phyloP scores from a whole-genome alignment of 2,329 filamentous ascomycete species.

The Elsinoe perseae region DNA sequence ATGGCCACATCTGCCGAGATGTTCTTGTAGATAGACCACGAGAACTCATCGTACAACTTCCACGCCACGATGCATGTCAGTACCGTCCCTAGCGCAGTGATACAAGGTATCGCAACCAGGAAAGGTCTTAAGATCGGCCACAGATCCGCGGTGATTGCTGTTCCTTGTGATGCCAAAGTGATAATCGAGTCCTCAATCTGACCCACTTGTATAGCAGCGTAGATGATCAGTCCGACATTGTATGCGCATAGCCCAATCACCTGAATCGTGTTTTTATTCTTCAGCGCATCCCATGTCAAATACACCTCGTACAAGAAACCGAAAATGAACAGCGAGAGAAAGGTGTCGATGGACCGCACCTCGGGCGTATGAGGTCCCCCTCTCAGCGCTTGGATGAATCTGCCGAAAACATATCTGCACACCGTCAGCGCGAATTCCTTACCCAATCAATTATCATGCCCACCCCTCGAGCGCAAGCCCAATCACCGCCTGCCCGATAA shows the following conservation, averaged over 20 bases:
- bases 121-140: conserved; percentile 67
- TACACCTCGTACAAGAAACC: conserved; percentile 88
- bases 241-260: conserved; percentile 90
- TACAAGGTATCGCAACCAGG: conserved; percentile 74
- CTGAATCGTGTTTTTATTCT: conserved; percentile 96
- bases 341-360: conserved; percentile 74
- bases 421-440: no score
- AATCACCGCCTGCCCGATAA: conserved; percentile 67
- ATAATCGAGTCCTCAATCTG: conserved; percentile 72
- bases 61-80: conserved; percentile 71
- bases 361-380: conserved; percentile 33
- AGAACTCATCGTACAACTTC: conserved; percentile 97
- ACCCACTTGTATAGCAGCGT: conserved; percentile 85
- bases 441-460: conserved; percentile 55
- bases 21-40: conserved; percentile 98
- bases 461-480: conserved; percentile 83
- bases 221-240: conserved; percentile 85
- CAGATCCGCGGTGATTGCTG: conserved; percentile 46
- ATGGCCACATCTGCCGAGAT: conserved; percentile 95
- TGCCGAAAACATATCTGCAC: conserved; percentile 75
- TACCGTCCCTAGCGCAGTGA: conserved; percentile 69
- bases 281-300: conserved; percentile 85
- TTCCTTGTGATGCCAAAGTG: conserved; percentile 22
- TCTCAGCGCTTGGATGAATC: conserved; percentile 62
- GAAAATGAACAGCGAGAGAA: conserved; percentile 93